A percentile compares a stretch with the other conserved stretches of the same genome.
phyloP scores from a whole-genome alignment of 2,329 filamentous ascomycete species.

The Teratosphaeriaceae sp. region DNA sequence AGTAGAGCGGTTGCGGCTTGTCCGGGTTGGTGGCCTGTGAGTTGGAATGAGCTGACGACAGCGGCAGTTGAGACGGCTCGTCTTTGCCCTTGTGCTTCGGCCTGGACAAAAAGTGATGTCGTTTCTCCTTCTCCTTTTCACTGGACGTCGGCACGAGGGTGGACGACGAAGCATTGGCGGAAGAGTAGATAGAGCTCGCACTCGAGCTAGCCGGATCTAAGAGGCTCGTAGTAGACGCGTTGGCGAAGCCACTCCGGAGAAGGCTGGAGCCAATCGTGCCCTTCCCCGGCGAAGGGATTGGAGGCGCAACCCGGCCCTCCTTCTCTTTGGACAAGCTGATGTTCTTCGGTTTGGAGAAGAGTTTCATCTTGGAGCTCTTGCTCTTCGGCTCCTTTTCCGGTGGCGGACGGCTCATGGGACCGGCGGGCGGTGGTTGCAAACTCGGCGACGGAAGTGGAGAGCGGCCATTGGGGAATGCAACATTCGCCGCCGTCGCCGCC shows the following conservation, averaged over 20 bases:
- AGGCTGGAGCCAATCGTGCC: slow-evolving; percentile 49
- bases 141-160: slow-evolving; percentile 58
- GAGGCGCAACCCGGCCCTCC: slow-evolving; percentile 56
- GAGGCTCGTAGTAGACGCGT: slow-evolving; percentile 63
- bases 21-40: slow-evolving; percentile 68
- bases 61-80: slow-evolving; percentile 59
- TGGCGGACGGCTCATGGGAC: slow-evolving; percentile 10
- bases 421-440: slow-evolving; percentile 10
- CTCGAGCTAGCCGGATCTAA: slow-evolving; percentile 50
- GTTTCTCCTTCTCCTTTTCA: slow-evolving; percentile 66
- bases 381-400: slow-evolving; percentile 55
- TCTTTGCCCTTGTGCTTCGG: slow-evolving; percentile 70
- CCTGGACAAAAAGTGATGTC: slow-evolving; percentile 71
- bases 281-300: slow-evolving; percentile 58
- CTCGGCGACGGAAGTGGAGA: slow-evolving; percentile 46
- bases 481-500: slow-evolving; percentile 65
- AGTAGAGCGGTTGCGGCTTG: slow-evolving; percentile 70
- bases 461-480: slow-evolving; percentile 57
- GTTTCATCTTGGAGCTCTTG: slow-evolving; percentile 70
- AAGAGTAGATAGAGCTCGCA: slow-evolving; percentile 61
- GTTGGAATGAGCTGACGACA: slow-evolving; percentile 71
- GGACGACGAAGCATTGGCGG: slow-evolving; percentile 69
- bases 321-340: slow-evolving; percentile 64
- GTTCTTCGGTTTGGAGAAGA: slow-evolving; percentile 72
- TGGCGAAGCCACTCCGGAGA: slow-evolving; percentile 56